A percentile compares a stretch with the other conserved stretches of the same genome.
phyloP scores from a whole-genome alignment of 768 basidiomycete genomes.

The Rhodosporidiobolus sp. region DNA sequence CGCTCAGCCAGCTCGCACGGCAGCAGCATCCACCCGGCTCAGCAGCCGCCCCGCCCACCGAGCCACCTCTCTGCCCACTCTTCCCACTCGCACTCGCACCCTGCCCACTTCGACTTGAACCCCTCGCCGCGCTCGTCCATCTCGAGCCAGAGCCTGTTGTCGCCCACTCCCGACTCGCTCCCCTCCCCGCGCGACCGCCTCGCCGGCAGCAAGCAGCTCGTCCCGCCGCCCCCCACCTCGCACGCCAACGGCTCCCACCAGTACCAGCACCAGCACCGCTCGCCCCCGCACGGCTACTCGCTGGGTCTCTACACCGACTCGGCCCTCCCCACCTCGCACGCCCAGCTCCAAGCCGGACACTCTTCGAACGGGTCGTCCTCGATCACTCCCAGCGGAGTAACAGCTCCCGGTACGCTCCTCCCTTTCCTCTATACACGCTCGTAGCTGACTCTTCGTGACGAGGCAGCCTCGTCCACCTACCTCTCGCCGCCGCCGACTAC shows the following conservation, averaged over 20 bases:
- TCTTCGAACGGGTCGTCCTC: not conserved
- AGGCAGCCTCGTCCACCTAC: not conserved
- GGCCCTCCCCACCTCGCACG: not conserved
- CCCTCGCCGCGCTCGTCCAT: conserved; percentile 21
- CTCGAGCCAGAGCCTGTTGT: not conserved
- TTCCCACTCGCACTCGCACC: not conserved
- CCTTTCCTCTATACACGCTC: not conserved
- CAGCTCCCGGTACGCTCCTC: not conserved
- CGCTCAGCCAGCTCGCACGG: conserved; percentile 1
- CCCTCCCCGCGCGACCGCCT: conserved; percentile 14
- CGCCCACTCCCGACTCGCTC: conserved; percentile 14
- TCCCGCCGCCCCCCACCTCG: not conserved
- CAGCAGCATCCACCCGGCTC: not conserved
- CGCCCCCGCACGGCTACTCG: not conserved
- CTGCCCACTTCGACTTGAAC: too few species aligned
- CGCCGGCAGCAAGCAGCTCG: not conserved
- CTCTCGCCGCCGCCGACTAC: not conserved
- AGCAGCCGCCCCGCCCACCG: not conserved
- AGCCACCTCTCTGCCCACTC: too few species aligned
- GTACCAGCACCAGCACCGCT: not conserved
- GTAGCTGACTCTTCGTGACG: too few species aligned
- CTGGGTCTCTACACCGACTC: conserved; percentile 9
- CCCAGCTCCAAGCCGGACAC: not conserved
- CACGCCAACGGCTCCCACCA: not conserved
- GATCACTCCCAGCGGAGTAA: not conserved